These are phyloP conservation scores for Bruguiera sexangula DNA, from an alignment of 345 rosid genomes.

Conservation along the genomic window DNA sequence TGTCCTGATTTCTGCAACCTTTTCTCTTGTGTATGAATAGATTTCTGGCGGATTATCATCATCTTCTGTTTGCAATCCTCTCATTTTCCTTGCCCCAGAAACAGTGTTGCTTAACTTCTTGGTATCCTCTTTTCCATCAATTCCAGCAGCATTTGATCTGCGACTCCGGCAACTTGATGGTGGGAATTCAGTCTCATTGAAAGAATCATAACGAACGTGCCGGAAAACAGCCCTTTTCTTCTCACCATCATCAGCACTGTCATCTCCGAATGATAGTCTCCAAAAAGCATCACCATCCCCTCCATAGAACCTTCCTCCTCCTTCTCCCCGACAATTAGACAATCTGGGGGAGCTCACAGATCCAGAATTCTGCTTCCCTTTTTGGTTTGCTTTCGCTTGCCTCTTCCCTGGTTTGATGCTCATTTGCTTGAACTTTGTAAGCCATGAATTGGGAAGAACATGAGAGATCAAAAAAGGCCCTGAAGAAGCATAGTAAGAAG, in stretches of 20 bases:
- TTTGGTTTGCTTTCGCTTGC: constrained; percentile 25
- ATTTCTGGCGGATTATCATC: constrained; percentile 24
- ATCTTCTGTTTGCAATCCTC: constrained; percentile 31
- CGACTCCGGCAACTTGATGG: constrained; percentile 27
- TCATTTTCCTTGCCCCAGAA: constrained; percentile 41
- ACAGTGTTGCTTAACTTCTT: constrained; percentile 41
- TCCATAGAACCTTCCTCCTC: constrained; percentile 34
- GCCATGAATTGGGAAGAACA: constrained; percentile 52
- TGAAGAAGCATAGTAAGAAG: constrained; percentile 28
- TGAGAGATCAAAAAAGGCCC: constrained; percentile 46
- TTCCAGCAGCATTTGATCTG: constrained; percentile 30
- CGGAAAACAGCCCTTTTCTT: constrained; percentile 12
- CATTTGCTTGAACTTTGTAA: constrained; percentile 59
- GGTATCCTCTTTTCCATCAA: constrained; percentile 29
- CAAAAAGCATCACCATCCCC: constrained; percentile 55
- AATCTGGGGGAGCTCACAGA: constrained; percentile 21
- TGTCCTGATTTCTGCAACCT: constrained; percentile 45
- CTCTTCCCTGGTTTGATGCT: constrained; percentile 24
- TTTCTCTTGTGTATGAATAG: constrained; percentile 22
- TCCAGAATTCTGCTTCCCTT: constrained; percentile 31
- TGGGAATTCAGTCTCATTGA: constrained; percentile 23
- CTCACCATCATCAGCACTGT: constrained; percentile 21
- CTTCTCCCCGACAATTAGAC: constrained; percentile 7
- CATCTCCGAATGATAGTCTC: constrained; percentile 52
- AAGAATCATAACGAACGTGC: constrained; percentile 32